Percentiles rank a stretch among this genome's conserved stretches.
These are phyloP conservation scores for Kwoniella sp. DNA, from an alignment of 768 basidiomycete genomes.

Conservation along the genomic window DNA sequence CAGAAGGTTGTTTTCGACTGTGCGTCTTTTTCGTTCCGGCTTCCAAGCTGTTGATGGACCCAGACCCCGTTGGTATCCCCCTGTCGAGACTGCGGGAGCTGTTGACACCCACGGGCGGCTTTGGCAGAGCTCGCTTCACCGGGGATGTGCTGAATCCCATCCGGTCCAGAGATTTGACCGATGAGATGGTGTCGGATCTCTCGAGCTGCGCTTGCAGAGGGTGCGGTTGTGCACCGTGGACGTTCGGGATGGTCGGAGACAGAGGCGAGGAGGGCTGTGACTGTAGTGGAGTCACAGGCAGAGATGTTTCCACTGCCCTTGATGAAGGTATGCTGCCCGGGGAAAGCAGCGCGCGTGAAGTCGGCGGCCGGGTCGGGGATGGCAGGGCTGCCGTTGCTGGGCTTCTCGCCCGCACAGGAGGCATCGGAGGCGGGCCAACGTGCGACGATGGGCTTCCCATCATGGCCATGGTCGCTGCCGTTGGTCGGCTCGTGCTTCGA, in stretches of 20 bases:
- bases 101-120: conserved; percentile 41
- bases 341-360: not conserved
- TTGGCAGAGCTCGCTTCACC: conserved; percentile 33
- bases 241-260: no score
- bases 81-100: conserved; percentile 45
- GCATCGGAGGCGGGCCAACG: conserved; percentile 7
- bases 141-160: conserved; percentile 19
- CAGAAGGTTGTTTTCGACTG: conserved; percentile 20
- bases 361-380: not conserved
- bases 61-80: conserved; percentile 22
- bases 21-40: not conserved
- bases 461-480: conserved; percentile 12
- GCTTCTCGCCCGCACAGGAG: conserved; percentile 17
- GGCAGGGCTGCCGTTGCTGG: no score
- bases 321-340: not conserved
- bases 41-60: not conserved
- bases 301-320: no score
- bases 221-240: no score
- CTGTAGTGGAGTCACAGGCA: no score
- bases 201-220: conserved; percentile 28
- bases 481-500: not conserved
- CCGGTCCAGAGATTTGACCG: conserved; percentile 41
- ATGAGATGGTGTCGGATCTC: conserved; percentile 43
- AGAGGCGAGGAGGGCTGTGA: no score
- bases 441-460: conserved; percentile 8